These are phyloP conservation scores for Smallanthus sonchifolius DNA, from an alignment of 129 eudicot genomes.

Conservation along the genomic window DNA sequence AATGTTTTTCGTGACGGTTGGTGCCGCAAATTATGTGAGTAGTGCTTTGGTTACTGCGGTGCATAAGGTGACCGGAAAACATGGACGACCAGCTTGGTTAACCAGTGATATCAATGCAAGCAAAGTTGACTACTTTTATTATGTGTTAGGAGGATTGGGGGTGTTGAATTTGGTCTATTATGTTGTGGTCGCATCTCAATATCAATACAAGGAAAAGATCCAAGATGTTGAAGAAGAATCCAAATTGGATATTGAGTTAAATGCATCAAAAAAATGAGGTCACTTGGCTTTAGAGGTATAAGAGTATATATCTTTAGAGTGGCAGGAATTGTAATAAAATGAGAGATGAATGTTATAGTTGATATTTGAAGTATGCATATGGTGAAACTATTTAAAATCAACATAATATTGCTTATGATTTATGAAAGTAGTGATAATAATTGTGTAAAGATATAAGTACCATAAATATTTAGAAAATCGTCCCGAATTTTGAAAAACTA, in stretches of 20 bases:
- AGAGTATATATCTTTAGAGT: not conserved
- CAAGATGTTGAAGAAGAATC: constrained; percentile 30
- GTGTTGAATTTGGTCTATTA: constrained; percentile 60
- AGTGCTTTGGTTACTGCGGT: constrained; percentile 42
- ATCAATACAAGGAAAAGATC: constrained; percentile 46
- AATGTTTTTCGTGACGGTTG: constrained; percentile 41
- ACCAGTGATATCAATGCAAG: constrained; percentile 62
- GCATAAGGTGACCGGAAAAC: constrained; percentile 45
- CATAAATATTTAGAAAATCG: not conserved
- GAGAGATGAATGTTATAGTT: not conserved
- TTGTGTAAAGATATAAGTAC: not conserved
- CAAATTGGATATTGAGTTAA: constrained; percentile 46
- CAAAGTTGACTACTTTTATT: constrained; percentile 67
- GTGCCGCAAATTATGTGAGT: constrained; percentile 64
- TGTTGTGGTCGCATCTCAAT: constrained; percentile 46
- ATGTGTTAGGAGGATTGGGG: constrained; percentile 62
- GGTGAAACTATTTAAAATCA: not conserved
- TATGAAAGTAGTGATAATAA: too few relatives aligned
- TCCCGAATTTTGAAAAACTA: not conserved
- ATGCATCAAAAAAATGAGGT: constrained; percentile 26
- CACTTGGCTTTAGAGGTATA: not conserved
- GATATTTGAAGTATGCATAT: not conserved
- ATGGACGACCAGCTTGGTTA: constrained; percentile 73
- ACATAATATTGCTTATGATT: not conserved
- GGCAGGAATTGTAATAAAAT: not conserved